Evolutionary conservation across 306 rosid species (phyloP), one percentile per base, ranked within the genome.

Genomic region (Rubus idaeus): DNA sequence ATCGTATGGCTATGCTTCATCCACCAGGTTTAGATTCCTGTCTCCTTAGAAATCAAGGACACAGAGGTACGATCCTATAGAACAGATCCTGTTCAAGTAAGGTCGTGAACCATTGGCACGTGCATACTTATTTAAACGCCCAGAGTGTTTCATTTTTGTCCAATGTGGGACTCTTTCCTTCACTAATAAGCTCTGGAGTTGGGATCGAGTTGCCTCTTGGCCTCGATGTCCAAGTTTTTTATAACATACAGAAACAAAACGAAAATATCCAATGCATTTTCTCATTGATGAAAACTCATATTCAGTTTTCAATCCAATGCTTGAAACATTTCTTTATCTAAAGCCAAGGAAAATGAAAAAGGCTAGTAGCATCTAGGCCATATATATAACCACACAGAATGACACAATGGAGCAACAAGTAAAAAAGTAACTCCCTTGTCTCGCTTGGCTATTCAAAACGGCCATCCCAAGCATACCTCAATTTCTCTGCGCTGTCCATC

Each of bases 381-480:
- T 61, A 30, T 11, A 26, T 61, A 30, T 11, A 26, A 30, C 35
- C 35, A 61, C 41, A 26, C 21, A 71, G 13, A 76, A 30, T 66
- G 67, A 30, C 35, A 30, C 35, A 30, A 30, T 30, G 1, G 35
- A 30, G 35, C 35, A 30, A 30, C 35, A 30, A 30, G 35, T 30
- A 30, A 30, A 30, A 2, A 30, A 30, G 35, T 2, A 30, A 30
- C 35, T 30, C 35, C 35, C 35, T 30, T 30, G 66, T 26, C n/a
- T 61, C 11, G 4, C 67, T 18, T 61, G 9, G 9, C 42, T 26
- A 35, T 13, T 61, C 8, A 61, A 17, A 61, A 70, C 78, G 93
- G 8, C 86, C 89, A 78, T 85, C 88, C 89, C 97, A 84, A 89
- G 90, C 85, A 91, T 89, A 55, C 88, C 83, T 23, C 93, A 67